phyloP scores from a whole-genome alignment of 257 asterid species.

The Solanum bukasovii region DNA sequence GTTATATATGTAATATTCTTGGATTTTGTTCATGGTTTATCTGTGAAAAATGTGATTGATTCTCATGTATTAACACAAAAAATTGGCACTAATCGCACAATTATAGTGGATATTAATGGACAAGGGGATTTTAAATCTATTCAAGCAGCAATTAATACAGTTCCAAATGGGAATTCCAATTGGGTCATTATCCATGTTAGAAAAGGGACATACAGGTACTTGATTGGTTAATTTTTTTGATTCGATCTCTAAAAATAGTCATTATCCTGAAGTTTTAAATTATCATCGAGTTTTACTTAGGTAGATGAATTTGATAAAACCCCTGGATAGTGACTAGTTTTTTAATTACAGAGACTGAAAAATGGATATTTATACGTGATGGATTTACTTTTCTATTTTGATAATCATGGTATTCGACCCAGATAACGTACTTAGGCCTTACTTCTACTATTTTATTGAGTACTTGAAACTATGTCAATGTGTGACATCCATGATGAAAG shows the following conservation, averaged over 20 bases:
- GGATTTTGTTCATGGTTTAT: slow-evolving; percentile 27
- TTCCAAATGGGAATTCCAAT: slow-evolving; percentile 56
- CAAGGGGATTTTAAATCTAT: slow-evolving; percentile 55
- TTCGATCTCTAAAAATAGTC: background rate
- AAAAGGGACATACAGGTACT: slow-evolving; percentile 68
- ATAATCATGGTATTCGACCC: background rate
- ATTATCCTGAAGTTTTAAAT: background rate
- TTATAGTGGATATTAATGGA: slow-evolving; percentile 49
- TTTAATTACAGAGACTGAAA: too few relatives aligned
- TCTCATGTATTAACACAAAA: slow-evolving; percentile 34
- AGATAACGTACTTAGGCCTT: background rate
- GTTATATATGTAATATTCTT: slow-evolving; percentile 7
- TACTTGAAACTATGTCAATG: background rate
- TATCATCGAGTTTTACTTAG: too few relatives aligned
- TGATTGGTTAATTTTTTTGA: background rate
- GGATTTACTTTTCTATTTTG: background rate
- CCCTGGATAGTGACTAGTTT: background rate
- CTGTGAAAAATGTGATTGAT: slow-evolving; percentile 29
- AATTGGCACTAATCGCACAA: slow-evolving; percentile 22
- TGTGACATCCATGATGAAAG: background rate
- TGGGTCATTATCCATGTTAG: slow-evolving; percentile 54
- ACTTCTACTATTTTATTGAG: background rate
- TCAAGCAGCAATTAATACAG: slow-evolving; percentile 60
- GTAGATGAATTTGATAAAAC: background rate
- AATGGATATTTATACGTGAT: background rate